Percentiles rank a stretch among this genome's conserved stretches.
These are phyloP conservation scores for Zalerion maritima DNA, from an alignment of 495 filamentous ascomycete genomes.

Conservation along the genomic window DNA sequence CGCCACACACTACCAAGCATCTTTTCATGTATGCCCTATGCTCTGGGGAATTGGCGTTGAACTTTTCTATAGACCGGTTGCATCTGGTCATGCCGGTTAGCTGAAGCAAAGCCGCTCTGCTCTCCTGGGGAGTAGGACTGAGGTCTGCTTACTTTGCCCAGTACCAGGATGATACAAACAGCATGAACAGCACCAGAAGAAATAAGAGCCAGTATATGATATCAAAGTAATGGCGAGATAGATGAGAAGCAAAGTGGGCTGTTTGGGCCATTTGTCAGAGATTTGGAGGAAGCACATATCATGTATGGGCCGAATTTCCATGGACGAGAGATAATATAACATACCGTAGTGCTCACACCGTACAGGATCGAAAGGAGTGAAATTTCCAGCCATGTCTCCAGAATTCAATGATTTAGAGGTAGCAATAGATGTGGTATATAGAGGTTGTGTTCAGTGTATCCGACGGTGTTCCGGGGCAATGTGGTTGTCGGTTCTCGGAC, in stretches of 20 bases:
- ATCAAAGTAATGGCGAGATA: constrained; percentile 26
- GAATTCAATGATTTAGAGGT: too few species aligned
- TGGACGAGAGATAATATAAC: too few species aligned
- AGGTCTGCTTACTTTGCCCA: constrained; percentile 22
- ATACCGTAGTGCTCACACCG: constrained; percentile 31
- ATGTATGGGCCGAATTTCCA: too few species aligned
- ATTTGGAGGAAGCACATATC: too few species aligned
- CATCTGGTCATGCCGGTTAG: constrained; percentile 8
- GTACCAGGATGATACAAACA: constrained; percentile 25
- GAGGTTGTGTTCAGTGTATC: too few species aligned
- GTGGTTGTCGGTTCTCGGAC: too few species aligned
- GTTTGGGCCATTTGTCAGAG: too few species aligned
- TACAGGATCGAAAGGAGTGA: constrained; percentile 13
- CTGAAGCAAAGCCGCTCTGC: constrained; percentile 8
- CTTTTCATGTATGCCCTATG: constrained; percentile 9
- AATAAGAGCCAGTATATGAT: constrained; percentile 34
- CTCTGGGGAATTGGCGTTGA: constrained; percentile 8
- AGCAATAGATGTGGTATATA: too few species aligned
- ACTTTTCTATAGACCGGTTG: constrained; percentile 5
- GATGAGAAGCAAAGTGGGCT: constrained; percentile 25
- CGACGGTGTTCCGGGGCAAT: too few species aligned
- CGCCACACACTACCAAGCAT: constrained; percentile 19
- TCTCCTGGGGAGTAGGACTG: neutral
- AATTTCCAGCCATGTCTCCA: constrained; percentile 27
- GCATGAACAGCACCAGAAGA: constrained; percentile 19